Evolutionary conservation across 2,329 filamentous ascomycete genomes (phyloP), one percentile per base, ranked within the genome.

Genomic region (Magnaporthales sp.): DNA sequence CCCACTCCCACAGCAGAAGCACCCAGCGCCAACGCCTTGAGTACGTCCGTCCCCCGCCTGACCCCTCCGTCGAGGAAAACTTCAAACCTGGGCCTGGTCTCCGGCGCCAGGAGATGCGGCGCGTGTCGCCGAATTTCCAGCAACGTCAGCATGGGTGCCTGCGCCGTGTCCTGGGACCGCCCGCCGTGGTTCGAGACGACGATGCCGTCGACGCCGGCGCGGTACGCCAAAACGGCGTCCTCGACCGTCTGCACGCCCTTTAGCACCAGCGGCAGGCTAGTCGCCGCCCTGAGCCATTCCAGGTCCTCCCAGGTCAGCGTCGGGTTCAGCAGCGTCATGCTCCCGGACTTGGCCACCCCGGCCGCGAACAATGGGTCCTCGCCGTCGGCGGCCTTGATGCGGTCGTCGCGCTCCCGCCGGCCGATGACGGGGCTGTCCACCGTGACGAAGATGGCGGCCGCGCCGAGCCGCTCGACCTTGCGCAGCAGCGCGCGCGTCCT

Each of bases 131-230:
- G 66, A 4, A 69, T 63, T 63, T 69, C 68, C 31, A 87, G 84
- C 1, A 87, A 73, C 1, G 87, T 72, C 0, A 81, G 78, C 32
- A 86, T 77, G 0, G 81, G 78, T 0, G 84, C 74, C 30, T 80
- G 76, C 0, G 78, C 78, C 76, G 60, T 79, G 68, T 77, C 76
- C 9, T 75, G 66, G 66, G 71, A 74, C 58, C 86, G 73, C 0
- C 85, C 86, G 4, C 84, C 86, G 73, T 88, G 86, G 68, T 88
- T 88, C 24, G 78, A 82, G 5, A 88, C 80, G 1, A 88, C 78
- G 66, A 88, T 86, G 0, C 84, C 85, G 70, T 88, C 83, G n/a
- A 82, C 80, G 0, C 84, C 85, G 56, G 81, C 68, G 66, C 86
- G 79, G 4, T 85, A 81, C 15, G 80, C 81, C 69, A 79, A 80